Conservation (phyloP, 371 early-diverging fungal genomes). For the Rhizopus stolonifer region DNA sequence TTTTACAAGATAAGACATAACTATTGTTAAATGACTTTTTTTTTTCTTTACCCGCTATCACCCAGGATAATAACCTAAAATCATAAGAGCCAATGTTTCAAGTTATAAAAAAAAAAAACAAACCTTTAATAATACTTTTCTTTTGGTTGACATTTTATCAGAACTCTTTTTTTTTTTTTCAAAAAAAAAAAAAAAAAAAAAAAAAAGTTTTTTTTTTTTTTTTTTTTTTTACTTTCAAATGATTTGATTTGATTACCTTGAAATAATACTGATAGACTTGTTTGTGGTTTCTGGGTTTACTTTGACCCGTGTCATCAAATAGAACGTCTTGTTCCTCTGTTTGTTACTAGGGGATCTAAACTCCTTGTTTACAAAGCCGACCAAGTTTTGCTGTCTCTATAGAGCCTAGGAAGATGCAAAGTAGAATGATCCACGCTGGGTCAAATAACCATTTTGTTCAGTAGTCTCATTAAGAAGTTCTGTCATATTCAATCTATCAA, state of each 20-base stretch:
- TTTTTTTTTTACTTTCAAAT: constrained; percentile 17
- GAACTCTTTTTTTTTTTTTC: background rate
- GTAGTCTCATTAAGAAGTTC: constrained; percentile 7
- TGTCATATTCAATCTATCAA: no score
- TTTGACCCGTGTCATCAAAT: constrained; percentile 44
- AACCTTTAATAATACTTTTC: constrained; percentile 3
- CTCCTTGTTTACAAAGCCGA: constrained; percentile 35
- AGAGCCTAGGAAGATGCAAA: background rate
- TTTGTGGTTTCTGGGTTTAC: constrained; percentile 32
- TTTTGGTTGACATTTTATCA: background rate
- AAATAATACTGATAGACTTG: constrained; percentile 31
- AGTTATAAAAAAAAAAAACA: background rate
- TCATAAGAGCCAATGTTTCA: no score
- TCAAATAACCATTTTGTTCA: background rate
- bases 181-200: background rate
- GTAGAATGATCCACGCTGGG: constrained; percentile 4
- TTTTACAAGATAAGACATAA: background rate
- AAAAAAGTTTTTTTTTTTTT: background rate
- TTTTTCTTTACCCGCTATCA: constrained; percentile 21
- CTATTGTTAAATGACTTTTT: background rate
- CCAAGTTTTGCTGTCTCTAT: constrained; percentile 17
- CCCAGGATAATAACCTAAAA: constrained; percentile 21
- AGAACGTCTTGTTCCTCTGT: constrained; percentile 13
- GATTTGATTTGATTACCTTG: constrained; percentile 36
- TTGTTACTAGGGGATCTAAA: constrained; percentile 32